phyloP scores from a whole-genome alignment of 495 filamentous ascomycete genomes.

The Penicillium pancosmium region DNA sequence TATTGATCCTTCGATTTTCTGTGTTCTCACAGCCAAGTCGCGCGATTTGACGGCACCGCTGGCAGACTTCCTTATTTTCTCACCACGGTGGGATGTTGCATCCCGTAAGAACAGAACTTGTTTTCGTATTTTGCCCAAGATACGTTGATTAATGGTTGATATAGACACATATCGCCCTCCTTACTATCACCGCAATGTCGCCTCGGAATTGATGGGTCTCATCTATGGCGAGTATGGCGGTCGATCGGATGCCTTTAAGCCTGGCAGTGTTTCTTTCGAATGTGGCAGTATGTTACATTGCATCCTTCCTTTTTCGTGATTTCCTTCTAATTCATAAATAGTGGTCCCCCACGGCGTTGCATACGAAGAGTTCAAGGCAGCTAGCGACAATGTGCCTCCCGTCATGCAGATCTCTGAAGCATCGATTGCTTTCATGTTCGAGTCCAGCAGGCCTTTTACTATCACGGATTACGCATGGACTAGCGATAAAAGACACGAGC shows the following conservation, averaged over 20 bases:
- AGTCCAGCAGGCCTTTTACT: slow-evolving; percentile 53
- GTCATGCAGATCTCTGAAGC: slow-evolving; percentile 52
- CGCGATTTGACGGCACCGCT: slow-evolving; percentile 45
- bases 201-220: slow-evolving; percentile 54
- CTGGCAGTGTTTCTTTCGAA: slow-evolving; percentile 60
- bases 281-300: slow-evolving; percentile 44
- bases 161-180: slow-evolving; percentile 51
- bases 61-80: slow-evolving; percentile 54
- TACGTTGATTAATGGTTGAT: slow-evolving; percentile 4
- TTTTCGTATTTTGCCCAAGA: not conserved
- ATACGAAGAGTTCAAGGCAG: slow-evolving; percentile 66
- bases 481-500: slow-evolving; percentile 56
- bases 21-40: slow-evolving; percentile 51
- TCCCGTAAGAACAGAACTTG: slow-evolving; percentile 35
- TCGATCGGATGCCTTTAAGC: slow-evolving; percentile 59
- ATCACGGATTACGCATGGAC: slow-evolving; percentile 57
- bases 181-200: slow-evolving; percentile 55
- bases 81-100: slow-evolving; percentile 52
- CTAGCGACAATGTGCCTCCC: slow-evolving; percentile 47
- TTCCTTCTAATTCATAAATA: slow-evolving; percentile 5
- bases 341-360: slow-evolving; percentile 61
- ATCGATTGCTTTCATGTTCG: slow-evolving; percentile 63
- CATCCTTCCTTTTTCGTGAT: not conserved
- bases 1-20: slow-evolving; percentile 56
- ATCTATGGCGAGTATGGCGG: slow-evolving; percentile 58